Evolutionary conservation across 2,329 filamentous ascomycete species (phyloP).

Genomic region (Neocatenulostroma microsporum): DNA sequence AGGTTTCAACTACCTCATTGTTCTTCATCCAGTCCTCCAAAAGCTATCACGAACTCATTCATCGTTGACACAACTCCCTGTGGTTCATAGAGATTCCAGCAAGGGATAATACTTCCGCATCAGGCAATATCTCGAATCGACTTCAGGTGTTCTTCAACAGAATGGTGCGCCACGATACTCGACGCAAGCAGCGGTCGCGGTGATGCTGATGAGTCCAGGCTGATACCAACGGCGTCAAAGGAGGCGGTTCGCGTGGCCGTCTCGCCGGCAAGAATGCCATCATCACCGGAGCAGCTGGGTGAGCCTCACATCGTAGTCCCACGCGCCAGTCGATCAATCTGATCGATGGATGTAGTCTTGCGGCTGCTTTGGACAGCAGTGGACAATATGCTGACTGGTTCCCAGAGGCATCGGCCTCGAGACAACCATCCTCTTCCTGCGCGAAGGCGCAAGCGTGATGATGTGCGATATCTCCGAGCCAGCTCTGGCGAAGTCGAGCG

Average conservation of each 20-base stretch:
- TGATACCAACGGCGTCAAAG: slow-evolving; percentile 29
- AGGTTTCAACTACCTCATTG: too few species aligned
- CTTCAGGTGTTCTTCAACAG: slow-evolving; percentile 5
- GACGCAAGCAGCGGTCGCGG: neutral
- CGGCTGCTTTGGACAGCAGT: neutral
- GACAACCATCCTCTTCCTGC: slow-evolving; percentile 80
- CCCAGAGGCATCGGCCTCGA: slow-evolving; percentile 83
- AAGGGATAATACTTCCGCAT: slow-evolving; percentile 2
- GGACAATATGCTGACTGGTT: slow-evolving; percentile 4
- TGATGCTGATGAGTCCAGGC: slow-evolving; percentile 8
- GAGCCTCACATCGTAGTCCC: slow-evolving; percentile 30
- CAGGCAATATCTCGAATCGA: slow-evolving; percentile 38
- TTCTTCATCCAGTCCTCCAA: too few species aligned
- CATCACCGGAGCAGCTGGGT: slow-evolving; percentile 82
- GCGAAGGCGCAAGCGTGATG: slow-evolving; percentile 77
- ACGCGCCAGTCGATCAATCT: neutral
- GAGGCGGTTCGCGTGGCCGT: slow-evolving; percentile 47
- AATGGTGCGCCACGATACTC: slow-evolving; percentile 6
- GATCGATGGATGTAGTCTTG: too few species aligned
- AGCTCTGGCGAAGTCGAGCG: slow-evolving; percentile 66
- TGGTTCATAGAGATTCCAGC: too few species aligned
- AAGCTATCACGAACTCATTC: too few species aligned
- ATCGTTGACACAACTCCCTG: too few species aligned
- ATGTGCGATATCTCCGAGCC: slow-evolving; percentile 77
- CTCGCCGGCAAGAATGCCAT: slow-evolving; percentile 62